These are phyloP conservation scores for Leishmania guyanensis DNA, from an alignment of 208 protist species.

Conservation along the genomic window DNA sequence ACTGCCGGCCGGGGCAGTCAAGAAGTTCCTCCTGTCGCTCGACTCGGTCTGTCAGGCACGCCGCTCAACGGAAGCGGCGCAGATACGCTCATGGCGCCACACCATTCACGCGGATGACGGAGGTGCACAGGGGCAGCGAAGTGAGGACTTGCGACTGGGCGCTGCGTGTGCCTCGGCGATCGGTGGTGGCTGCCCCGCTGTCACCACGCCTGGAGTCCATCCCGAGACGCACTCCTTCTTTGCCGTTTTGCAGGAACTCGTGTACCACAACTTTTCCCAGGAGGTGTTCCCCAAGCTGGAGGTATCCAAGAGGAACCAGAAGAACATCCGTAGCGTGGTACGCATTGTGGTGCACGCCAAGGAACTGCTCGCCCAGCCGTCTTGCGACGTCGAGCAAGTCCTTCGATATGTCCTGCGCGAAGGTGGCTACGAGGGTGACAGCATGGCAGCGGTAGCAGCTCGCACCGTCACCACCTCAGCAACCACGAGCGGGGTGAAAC, in stretches of 20 bases:
- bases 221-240: slow-evolving; percentile 55
- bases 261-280: slow-evolving; percentile 52
- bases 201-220: slow-evolving; percentile 6
- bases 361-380: slow-evolving; percentile 35
- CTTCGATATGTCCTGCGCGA: slow-evolving; percentile 45
- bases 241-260: slow-evolving; percentile 51
- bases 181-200: neutral
- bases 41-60: slow-evolving; percentile 42
- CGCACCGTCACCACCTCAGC: slow-evolving; percentile 5
- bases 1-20: slow-evolving; percentile 30
- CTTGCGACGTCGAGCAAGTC: slow-evolving; percentile 52
- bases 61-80: slow-evolving; percentile 17
- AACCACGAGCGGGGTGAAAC: neutral
- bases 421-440: slow-evolving; percentile 52
- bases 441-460: slow-evolving; percentile 11
- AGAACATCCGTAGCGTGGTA: slow-evolving; percentile 43
- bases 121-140: neutral
- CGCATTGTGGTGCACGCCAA: slow-evolving; percentile 39
- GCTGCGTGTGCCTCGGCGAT: neutral
- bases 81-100: slow-evolving; percentile 21
- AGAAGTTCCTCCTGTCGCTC: slow-evolving; percentile 55
- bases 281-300: slow-evolving; percentile 43
- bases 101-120: slow-evolving; percentile 1
- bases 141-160: neutral
- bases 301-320: slow-evolving; percentile 45